phyloP scores from a whole-genome alignment of 163 green algal species.

The Scenedesmus sp. region DNA sequence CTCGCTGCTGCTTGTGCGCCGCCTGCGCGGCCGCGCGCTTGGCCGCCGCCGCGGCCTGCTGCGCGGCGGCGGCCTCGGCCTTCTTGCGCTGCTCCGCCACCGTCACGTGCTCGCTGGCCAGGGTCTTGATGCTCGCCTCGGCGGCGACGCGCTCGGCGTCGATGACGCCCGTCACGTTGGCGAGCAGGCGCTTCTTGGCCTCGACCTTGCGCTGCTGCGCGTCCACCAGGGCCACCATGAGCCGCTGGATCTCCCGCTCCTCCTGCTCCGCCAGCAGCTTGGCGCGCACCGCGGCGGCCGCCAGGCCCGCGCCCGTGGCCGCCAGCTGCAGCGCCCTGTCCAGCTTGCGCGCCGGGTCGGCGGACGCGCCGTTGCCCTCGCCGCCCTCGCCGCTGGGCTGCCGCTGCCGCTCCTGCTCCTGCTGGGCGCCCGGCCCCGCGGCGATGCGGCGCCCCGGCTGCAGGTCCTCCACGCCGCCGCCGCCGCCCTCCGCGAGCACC shows the following conservation, averaged over 20 bases:
- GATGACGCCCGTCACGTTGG: slow-evolving; percentile 1
- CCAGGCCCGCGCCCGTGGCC: slow-evolving; percentile 77
- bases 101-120: not conserved
- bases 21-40: slow-evolving; percentile 5
- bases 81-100: slow-evolving; percentile 21
- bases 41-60: slow-evolving; percentile 23
- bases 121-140: slow-evolving; percentile 11
- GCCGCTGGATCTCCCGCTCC: slow-evolving; percentile 83
- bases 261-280: slow-evolving; percentile 85
- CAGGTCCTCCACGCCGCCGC: slow-evolving; percentile 37
- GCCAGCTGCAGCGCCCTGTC: slow-evolving; percentile 24
- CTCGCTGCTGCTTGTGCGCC: slow-evolving; percentile 12
- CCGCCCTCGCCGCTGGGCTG: too few species aligned
- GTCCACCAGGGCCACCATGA: slow-evolving; percentile 71
- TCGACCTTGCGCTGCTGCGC: slow-evolving; percentile 58
- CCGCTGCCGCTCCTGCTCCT: slow-evolving; percentile 13
- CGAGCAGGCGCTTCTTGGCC: slow-evolving; percentile 48
- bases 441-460: slow-evolving; percentile 10
- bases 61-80: slow-evolving; percentile 15
- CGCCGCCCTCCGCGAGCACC: slow-evolving; percentile 71
- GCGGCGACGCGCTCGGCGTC: not conserved
- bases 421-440: not conserved
- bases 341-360: slow-evolving; percentile 9
- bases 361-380: slow-evolving; percentile 12
- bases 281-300: slow-evolving; percentile 78